These are phyloP conservation scores for Vanrija pseudolonga DNA, from an alignment of 1,284 basidiomycete genomes.

Conservation along the genomic window DNA sequence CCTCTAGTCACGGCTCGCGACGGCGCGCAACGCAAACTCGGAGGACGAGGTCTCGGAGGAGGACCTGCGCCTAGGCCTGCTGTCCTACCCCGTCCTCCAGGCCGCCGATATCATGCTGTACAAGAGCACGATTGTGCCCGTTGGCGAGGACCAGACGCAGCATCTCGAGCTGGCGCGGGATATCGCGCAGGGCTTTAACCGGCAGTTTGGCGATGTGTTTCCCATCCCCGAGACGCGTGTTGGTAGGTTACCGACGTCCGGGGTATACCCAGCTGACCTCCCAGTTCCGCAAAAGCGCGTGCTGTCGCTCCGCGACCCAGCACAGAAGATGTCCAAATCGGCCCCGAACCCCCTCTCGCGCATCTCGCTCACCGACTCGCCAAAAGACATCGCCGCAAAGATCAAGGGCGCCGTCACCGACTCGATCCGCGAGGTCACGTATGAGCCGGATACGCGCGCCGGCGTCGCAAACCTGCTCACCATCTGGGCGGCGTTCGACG, in stretches of 20 bases:
- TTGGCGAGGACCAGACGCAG: constrained; percentile 92
- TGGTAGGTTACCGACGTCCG: constrained; percentile 56
- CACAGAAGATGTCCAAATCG: constrained; percentile 94
- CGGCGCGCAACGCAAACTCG: constrained; percentile 61
- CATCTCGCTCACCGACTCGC: constrained; percentile 76
- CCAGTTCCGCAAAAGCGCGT: constrained; percentile 68
- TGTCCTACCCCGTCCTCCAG: constrained; percentile 90
- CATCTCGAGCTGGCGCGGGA: constrained; percentile 86
- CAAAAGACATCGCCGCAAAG: constrained; percentile 63
- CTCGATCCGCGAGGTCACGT: constrained; percentile 66
- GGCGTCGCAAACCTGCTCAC: constrained; percentile 78
- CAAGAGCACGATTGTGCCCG: constrained; percentile 87
- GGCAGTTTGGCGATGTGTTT: constrained; percentile 56
- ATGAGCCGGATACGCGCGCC: constrained; percentile 70
- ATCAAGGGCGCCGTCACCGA: constrained; percentile 83
- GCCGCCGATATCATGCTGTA: constrained; percentile 90
- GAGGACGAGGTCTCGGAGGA: constrained; percentile 76
- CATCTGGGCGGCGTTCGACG: constrained; percentile 55
- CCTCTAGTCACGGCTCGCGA: constrained; percentile 1
- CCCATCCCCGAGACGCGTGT: constrained; percentile 68
- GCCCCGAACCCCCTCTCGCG: constrained; percentile 73
- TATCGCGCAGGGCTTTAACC: constrained; percentile 78
- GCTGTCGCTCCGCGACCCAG: constrained; percentile 79
- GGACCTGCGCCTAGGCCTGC: constrained; percentile 74
- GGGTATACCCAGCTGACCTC: background rate